Conservation (phyloP, 306 rosid species). For the Cucumis melo region DNA sequence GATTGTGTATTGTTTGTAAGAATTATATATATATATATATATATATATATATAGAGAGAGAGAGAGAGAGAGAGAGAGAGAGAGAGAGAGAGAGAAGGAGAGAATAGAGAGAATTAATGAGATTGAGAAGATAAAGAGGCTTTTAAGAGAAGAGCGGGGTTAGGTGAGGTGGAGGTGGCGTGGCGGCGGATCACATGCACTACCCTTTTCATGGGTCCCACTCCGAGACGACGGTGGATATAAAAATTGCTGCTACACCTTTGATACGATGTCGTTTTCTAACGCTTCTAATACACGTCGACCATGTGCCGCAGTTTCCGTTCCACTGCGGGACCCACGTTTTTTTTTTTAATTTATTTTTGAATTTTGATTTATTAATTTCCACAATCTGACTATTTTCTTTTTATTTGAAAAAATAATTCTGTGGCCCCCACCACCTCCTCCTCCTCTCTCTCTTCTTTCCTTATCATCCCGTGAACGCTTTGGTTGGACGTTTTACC, state of each 20-base stretch:
- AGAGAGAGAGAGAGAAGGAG: too few species aligned
- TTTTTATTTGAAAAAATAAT: too few species aligned
- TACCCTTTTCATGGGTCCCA: not conserved
- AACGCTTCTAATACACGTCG: not conserved
- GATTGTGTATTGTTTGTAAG: too few species aligned
- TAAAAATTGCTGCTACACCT: not conserved
- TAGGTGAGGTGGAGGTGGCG: not conserved
- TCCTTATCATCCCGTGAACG: not conserved
- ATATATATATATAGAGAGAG: too few species aligned
- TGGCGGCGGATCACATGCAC: slow-evolving; percentile 4
- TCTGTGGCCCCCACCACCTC: not conserved
- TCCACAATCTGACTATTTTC: too few species aligned
- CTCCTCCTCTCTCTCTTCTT: too few species aligned
- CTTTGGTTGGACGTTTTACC: not conserved
- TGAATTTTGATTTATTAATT: too few species aligned
- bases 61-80: too few species aligned
- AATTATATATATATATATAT: too few species aligned
- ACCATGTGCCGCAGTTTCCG: not conserved
- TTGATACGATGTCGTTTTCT: not conserved
- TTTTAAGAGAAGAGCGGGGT: not conserved
- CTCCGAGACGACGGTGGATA: not conserved
- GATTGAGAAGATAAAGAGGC: not conserved
- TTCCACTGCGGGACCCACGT: not conserved
- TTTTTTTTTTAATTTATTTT: too few species aligned
- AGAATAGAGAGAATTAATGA: not conserved